Conservation (phyloP, 495 filamentous ascomycete genomes). For the Penicillium coprophilum region DNA sequence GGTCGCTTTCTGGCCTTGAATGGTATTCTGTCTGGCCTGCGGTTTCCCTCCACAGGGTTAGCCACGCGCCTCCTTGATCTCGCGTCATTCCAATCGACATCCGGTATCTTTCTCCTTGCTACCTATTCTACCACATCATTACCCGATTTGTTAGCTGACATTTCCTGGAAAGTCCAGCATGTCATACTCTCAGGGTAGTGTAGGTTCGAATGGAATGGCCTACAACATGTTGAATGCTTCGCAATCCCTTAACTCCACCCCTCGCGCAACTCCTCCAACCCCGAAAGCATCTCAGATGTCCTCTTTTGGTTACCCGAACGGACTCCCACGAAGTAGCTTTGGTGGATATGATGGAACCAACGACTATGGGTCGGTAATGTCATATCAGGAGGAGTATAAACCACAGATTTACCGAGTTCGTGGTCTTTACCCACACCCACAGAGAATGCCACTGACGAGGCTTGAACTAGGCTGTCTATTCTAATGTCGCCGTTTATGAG, state of each 20-base stretch:
- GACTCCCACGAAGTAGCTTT: slow-evolving; percentile 37
- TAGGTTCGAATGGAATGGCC: slow-evolving; percentile 43
- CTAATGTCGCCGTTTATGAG: slow-evolving; percentile 91
- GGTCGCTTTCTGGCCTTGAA: slow-evolving; percentile 11
- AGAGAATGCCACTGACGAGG: slow-evolving; percentile 22
- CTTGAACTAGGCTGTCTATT: slow-evolving; percentile 78
- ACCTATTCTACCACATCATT: slow-evolving; percentile 22
- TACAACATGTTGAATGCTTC: slow-evolving; percentile 51
- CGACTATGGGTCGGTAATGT: slow-evolving; percentile 47
- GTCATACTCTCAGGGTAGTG: slow-evolving; percentile 48
- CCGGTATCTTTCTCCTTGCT: slow-evolving; percentile 27
- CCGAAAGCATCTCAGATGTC: slow-evolving; percentile 47
- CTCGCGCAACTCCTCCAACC: slow-evolving; percentile 51
- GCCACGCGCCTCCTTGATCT: slow-evolving; percentile 40
- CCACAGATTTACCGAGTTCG: slow-evolving; percentile 78
- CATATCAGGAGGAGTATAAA: slow-evolving; percentile 54
- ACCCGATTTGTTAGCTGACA: slow-evolving; percentile 16
- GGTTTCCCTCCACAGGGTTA: slow-evolving; percentile 31
- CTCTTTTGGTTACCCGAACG: slow-evolving; percentile 48
- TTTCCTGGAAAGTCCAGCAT: slow-evolving; percentile 24
- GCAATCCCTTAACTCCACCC: slow-evolving; percentile 54
- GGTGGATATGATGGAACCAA: slow-evolving; percentile 50
- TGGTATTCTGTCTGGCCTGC: slow-evolving; percentile 21
- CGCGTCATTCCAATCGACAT: slow-evolving; percentile 33
- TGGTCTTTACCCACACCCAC: slow-evolving; percentile 11